Percentiles rank a stretch among this genome's conserved stretches.
phyloP scores from a whole-genome alignment of 2,329 filamentous ascomycete species.

The Pseudogymnoascus sp. region DNA sequence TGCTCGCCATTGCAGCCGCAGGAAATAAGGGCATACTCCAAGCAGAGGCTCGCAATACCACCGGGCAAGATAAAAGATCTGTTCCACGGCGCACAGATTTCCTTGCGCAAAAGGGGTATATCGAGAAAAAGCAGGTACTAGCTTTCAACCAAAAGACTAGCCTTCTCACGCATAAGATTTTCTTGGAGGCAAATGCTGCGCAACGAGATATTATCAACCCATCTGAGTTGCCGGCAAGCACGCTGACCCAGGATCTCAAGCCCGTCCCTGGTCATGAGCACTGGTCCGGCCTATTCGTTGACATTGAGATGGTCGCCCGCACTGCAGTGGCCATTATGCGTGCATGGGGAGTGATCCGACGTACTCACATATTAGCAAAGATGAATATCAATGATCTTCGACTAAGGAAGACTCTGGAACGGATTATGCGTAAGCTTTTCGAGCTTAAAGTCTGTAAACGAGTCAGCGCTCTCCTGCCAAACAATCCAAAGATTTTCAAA shows the following conservation, averaged over 20 bases:
- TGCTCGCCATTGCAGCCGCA: constrained; percentile 52
- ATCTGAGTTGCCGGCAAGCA: constrained; percentile 14
- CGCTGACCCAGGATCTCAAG: constrained; percentile 41
- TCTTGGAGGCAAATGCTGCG: constrained; percentile 33
- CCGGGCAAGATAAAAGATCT: constrained; percentile 58
- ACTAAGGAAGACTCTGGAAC: constrained; percentile 55
- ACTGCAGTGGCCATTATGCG: constrained; percentile 52
- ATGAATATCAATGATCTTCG: constrained; percentile 48
- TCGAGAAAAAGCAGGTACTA: constrained; percentile 54
- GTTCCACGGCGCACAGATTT: constrained; percentile 56
- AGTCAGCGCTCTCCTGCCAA: constrained; percentile 46
- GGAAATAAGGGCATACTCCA: constrained; percentile 53
- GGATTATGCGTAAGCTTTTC: constrained; percentile 52
- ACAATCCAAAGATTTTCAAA: constrained; percentile 48
- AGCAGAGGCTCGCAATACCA: constrained; percentile 51
- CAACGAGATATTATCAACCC: constrained; percentile 23
- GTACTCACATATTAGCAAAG: constrained; percentile 52
- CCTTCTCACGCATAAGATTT: constrained; percentile 54
- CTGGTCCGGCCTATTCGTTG: constrained; percentile 54
- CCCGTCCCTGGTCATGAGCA: constrained; percentile 50
- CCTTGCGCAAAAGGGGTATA: constrained; percentile 54
- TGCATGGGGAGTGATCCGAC: constrained; percentile 52
- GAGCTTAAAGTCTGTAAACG: constrained; percentile 50
- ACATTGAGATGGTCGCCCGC: constrained; percentile 51
- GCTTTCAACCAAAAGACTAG: constrained; percentile 55